Percentiles rank a stretch among this genome's conserved stretches.
Conservation (phyloP, 805 yeast genomes). For the Brettanomyces sp. region DNA sequence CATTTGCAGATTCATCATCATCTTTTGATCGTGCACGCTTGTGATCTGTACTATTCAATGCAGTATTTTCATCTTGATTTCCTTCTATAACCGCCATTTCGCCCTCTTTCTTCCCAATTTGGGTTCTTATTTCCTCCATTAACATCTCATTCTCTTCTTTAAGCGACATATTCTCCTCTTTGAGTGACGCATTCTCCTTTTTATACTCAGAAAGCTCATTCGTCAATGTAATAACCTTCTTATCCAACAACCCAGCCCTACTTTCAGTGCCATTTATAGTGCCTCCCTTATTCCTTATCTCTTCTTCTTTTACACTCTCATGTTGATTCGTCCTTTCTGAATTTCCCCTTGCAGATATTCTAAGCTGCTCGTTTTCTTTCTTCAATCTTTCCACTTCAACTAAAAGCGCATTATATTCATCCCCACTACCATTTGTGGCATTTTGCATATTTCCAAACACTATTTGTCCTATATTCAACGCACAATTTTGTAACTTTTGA, state of each 20-base stretch:
- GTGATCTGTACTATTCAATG: too few species aligned
- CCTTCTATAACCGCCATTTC: too few species aligned
- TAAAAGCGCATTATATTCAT: neutral
- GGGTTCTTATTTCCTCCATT: neutral
- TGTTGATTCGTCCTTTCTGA: neutral
- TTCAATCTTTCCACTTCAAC: neutral
- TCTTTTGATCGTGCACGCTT: neutral
- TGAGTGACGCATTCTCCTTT: constrained; percentile 5
- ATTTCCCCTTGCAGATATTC: too few species aligned
- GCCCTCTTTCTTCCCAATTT: too few species aligned
- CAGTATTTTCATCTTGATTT: too few species aligned
- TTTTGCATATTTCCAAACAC: too few species aligned
- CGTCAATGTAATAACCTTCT: constrained; percentile 16
- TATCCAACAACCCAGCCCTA: neutral
- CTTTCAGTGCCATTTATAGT: neutral
- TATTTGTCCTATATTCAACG: too few species aligned
- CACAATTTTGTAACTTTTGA: too few species aligned
- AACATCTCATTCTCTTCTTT: constrained; percentile 21
- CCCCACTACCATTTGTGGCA: too few species aligned
- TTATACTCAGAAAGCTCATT: neutral
- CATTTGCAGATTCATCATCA: neutral
- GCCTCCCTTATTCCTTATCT: neutral
- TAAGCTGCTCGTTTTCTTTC: neutral
- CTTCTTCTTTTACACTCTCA: neutral
- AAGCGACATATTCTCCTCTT: constrained; percentile 4